These are phyloP conservation scores for Macrolepiota fuliginosa DNA, from an alignment of 768 basidiomycete genomes.

Conservation along the genomic window DNA sequence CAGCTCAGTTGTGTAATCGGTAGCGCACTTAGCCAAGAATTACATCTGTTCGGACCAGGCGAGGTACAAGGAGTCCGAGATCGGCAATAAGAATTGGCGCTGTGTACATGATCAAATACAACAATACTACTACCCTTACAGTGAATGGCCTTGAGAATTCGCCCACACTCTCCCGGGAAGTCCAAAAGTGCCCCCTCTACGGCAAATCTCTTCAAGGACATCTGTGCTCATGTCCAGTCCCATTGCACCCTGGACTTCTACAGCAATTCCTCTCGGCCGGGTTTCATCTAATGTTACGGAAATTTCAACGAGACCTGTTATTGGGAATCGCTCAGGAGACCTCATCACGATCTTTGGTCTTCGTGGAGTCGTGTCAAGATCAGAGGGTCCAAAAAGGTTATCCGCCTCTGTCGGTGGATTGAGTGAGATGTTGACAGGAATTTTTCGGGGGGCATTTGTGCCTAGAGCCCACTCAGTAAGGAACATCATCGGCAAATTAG, in stretches of 20 bases:
- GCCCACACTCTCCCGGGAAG: slow-evolving; percentile 68
- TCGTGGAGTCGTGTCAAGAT: slow-evolving; percentile 35
- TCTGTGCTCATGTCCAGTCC: slow-evolving; percentile 51
- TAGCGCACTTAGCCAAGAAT: too few relatives aligned
- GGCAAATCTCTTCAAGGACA: slow-evolving; percentile 64
- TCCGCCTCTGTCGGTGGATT: slow-evolving; percentile 40
- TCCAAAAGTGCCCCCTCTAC: slow-evolving; percentile 70
- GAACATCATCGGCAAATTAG: not conserved
- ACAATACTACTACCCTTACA: not conserved
- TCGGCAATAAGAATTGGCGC: too few relatives aligned
- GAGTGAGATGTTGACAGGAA: slow-evolving; percentile 73
- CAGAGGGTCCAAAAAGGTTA: slow-evolving; percentile 41
- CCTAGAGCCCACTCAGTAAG: slow-evolving; percentile 32
- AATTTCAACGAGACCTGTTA: slow-evolving; percentile 64
- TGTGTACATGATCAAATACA: too few relatives aligned
- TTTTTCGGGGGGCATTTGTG: slow-evolving; percentile 49
- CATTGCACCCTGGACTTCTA: slow-evolving; percentile 60
- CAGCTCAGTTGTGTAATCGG: too few relatives aligned
- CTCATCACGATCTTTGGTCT: slow-evolving; percentile 62
- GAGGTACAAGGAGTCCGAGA: too few relatives aligned
- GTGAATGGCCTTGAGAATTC: slow-evolving; percentile 26
- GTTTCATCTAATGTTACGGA: slow-evolving; percentile 59
- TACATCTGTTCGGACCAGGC: too few relatives aligned
- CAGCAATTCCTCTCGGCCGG: slow-evolving; percentile 50
- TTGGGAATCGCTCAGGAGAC: slow-evolving; percentile 62